These are phyloP conservation scores for Vickermania ingenoplastis DNA, from an alignment of 208 protist species.

Conservation along the genomic window DNA sequence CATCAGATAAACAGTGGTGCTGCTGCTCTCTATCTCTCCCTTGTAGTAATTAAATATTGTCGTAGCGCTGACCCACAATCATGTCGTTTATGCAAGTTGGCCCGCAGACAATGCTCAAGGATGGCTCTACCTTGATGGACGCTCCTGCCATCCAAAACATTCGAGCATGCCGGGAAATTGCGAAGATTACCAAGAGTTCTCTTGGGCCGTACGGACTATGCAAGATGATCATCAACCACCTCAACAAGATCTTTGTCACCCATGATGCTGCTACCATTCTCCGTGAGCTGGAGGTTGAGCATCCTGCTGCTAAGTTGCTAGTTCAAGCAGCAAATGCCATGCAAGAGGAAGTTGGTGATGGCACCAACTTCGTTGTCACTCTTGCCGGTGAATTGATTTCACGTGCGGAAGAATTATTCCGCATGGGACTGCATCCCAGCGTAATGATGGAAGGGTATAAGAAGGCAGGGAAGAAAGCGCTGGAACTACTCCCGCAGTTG, in stretches of 20 bases:
- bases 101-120: slow-evolving; percentile 86
- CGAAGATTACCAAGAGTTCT: slow-evolving; percentile 95
- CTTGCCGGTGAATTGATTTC: slow-evolving; percentile 98
- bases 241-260: slow-evolving; percentile 99
- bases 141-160: slow-evolving; percentile 98
- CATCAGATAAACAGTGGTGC: too few relatives aligned
- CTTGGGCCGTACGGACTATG: slow-evolving; percentile 99
- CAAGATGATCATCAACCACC: slow-evolving; percentile 99
- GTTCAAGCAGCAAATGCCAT: slow-evolving; percentile 98
- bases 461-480: slow-evolving; percentile 86
- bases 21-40: too few relatives aligned
- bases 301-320: slow-evolving; percentile 98
- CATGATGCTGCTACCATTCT: slow-evolving; percentile 99
- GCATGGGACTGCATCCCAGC: slow-evolving; percentile 95
- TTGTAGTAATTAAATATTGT: slow-evolving; percentile 1
- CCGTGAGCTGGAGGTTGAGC: slow-evolving; percentile 98
- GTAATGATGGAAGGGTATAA: slow-evolving; percentile 99
- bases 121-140: slow-evolving; percentile 86
- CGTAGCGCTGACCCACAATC: slow-evolving; percentile 14
- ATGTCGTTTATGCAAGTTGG: slow-evolving; percentile 91
- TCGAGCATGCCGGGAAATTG: slow-evolving; percentile 95
- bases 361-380: slow-evolving; percentile 98
- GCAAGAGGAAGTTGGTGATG: slow-evolving; percentile 98
- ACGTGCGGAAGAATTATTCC: slow-evolving; percentile 95
- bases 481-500: slow-evolving; percentile 86